phyloP scores from a whole-genome alignment of 495 filamentous ascomycete genomes.

The Podospora pseudocomata region DNA sequence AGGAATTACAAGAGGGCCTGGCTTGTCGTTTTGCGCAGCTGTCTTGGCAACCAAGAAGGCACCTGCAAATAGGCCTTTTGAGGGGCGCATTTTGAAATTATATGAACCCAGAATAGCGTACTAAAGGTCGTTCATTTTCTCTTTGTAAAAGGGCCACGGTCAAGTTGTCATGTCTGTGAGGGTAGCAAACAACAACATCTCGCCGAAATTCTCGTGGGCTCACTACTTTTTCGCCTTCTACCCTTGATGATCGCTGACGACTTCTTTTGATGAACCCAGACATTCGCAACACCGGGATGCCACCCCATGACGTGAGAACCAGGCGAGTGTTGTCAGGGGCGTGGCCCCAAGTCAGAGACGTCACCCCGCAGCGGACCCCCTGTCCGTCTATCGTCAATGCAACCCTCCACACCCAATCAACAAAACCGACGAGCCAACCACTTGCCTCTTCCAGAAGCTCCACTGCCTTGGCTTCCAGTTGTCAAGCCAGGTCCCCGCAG shows the following conservation, averaged over 20 bases:
- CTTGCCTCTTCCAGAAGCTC: background rate
- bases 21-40: slow-evolving; percentile 11
- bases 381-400: background rate
- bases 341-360: slow-evolving; percentile 5
- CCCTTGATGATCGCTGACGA: background rate
- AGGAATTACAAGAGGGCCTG: slow-evolving; percentile 30
- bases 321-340: background rate
- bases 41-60: background rate
- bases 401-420: background rate
- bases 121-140: background rate
- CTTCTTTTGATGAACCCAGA: background rate
- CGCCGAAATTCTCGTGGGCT: background rate
- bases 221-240: background rate
- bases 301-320: background rate
- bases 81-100: background rate
- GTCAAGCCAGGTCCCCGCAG: background rate
- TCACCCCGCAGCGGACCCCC: slow-evolving; percentile 7
- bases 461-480: background rate
- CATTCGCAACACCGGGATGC: background rate
- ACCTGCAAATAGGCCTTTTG: background rate
- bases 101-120: background rate
- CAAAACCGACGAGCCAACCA: background rate
- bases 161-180: background rate
- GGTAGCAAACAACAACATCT: background rate
- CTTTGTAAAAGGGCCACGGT: background rate